Base-by-base conservation (phyloP, 1,284 basidiomycete genomes). In the Cryptococcus sp. region DNA sequence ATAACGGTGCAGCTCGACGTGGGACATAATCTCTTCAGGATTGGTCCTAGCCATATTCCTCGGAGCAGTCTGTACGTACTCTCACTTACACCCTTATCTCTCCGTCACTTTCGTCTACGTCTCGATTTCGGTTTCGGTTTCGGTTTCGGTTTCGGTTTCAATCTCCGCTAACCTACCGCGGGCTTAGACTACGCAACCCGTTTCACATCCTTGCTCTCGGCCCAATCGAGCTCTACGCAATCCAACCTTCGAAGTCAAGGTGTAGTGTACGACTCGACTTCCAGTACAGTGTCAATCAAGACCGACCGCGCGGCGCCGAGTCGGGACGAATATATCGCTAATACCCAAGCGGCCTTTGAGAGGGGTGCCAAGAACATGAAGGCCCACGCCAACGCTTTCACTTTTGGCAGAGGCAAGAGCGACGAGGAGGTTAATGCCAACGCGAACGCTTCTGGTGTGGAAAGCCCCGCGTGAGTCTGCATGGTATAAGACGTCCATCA, bases 51-150 rank as follows among this genome's bases (percentile, higher is more conserved):
- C 64, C 40, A 54, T 72, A 53, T 72, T 76, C 60, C 57, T 73
- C 43, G 70, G 61, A 41, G 65, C 66, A 13, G 70, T 72, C 27
- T 71, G 75, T 76, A 56, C 62, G 73, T 74, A 17, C 25, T 22
- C n/a, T n/a, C 50, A 49, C 48, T 48, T 56, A 47, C 35, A 8
- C 25, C 8, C 10, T 10, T 10, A 8, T 10, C 2, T 35, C 30
- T 2, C 4, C 2, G 8, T 10, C 30, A 35, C 13, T 8, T 2
- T 35, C 13, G 3, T 13, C n/a, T n/a, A n/a, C n/a, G n/a, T n/a
- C n/a, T n/a, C n/a, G n/a, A n/a, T n/a, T n/a, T n/a, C n/a, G n/a
- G n/a, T n/a, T n/a, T n/a, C n/a, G n/a, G n/a, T n/a, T n/a, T n/a
- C n/a, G n/a, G n/a, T n/a, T n/a, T n/a, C n/a, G n/a, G n/a, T n/a